Percentiles rank a stretch among this genome's conserved stretches.
phyloP scores from a whole-genome alignment of 352 stramenopile genomes.

The Phytophthora sp. region DNA sequence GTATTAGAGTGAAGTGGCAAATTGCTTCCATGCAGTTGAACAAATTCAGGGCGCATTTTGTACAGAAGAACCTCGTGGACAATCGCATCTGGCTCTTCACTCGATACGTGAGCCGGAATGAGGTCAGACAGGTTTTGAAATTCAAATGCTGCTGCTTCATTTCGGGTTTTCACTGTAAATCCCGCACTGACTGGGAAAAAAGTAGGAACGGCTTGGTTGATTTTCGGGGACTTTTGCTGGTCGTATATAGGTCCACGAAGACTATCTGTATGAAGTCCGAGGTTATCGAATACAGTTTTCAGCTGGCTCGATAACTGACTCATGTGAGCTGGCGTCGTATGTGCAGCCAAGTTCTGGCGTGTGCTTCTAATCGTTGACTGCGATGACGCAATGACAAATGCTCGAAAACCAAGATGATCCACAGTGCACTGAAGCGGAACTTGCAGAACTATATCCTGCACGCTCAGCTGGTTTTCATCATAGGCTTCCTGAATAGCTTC shows the following conservation, averaged over 20 bases:
- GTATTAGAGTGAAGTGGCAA: constrained; percentile 49
- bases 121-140: constrained; percentile 43
- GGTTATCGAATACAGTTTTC: constrained; percentile 21
- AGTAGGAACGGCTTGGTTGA: constrained; percentile 1
- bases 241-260: constrained; percentile 7
- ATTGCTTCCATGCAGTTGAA: constrained; percentile 36
- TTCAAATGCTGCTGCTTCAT: constrained; percentile 4
- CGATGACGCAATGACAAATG: constrained; percentile 49
- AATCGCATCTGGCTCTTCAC: constrained; percentile 6
- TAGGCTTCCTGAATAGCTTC: constrained; percentile 26
- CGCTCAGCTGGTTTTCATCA: constrained; percentile 1
- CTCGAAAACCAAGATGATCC: constrained; percentile 65
- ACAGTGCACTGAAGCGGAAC: constrained; percentile 66
- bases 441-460: constrained; percentile 11
- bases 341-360: background rate
- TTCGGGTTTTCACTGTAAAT: constrained; percentile 10
- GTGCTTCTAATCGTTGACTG: constrained; percentile 15
- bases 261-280: constrained; percentile 48
- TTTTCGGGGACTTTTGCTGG: background rate
- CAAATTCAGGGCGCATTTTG: constrained; percentile 65
- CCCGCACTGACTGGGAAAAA: constrained; percentile 29
- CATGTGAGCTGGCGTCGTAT: background rate
- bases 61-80: constrained; percentile 19
- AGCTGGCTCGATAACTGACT: constrained; percentile 24
- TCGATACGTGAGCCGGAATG: constrained; percentile 37